Percentiles rank a stretch among this genome's conserved stretches.
Evolutionary conservation across 352 stramenopile genomes (phyloP).

Genomic region (Phytopythium chamaehyphon): DNA sequence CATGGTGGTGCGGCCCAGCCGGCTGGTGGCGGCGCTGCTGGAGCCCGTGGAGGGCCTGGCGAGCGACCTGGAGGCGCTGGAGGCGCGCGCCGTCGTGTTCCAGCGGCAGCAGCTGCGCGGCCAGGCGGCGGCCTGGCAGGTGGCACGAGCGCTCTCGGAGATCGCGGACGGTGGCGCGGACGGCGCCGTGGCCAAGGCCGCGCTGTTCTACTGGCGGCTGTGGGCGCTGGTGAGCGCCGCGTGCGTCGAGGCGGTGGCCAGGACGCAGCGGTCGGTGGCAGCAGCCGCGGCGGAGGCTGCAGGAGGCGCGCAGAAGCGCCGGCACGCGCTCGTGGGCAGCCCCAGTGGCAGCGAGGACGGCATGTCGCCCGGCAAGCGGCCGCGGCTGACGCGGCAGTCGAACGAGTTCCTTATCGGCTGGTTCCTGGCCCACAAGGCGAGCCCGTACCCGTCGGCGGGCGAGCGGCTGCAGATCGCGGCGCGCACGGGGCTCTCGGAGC

Average conservation of each 20-base stretch:
- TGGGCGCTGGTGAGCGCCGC: constrained; percentile 43
- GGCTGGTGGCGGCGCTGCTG: constrained; percentile 45
- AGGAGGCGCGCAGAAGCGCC: constrained; percentile 18
- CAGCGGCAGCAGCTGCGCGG: constrained; percentile 31
- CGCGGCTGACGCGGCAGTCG: constrained; percentile 60
- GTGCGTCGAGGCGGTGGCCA: constrained; percentile 37
- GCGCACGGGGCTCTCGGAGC: constrained; percentile 64
- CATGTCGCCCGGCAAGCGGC: constrained; percentile 33
- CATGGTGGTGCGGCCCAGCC: constrained; percentile 42
- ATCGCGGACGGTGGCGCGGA: not conserved
- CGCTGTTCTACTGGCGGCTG: constrained; percentile 48
- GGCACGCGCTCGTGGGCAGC: constrained; percentile 21
- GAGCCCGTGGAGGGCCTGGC: constrained; percentile 11
- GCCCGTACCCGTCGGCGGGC: constrained; percentile 67
- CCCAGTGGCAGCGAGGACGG: constrained; percentile 34
- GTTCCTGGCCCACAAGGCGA: constrained; percentile 84
- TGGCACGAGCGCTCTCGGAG: too few relatives aligned
- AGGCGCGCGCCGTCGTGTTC: constrained; percentile 27
- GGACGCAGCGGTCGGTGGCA: constrained; percentile 24
- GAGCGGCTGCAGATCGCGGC: constrained; percentile 69
- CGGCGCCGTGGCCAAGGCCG: constrained; percentile 47
- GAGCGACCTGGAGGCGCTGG: constrained; percentile 19
- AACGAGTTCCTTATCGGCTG: constrained; percentile 86
- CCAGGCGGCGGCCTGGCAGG: constrained; percentile 19
- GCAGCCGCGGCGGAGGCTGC: constrained; percentile 14